Evolutionary conservation across 305 asterid species (phyloP).

Genomic region (Solanum hybrid): DNA sequence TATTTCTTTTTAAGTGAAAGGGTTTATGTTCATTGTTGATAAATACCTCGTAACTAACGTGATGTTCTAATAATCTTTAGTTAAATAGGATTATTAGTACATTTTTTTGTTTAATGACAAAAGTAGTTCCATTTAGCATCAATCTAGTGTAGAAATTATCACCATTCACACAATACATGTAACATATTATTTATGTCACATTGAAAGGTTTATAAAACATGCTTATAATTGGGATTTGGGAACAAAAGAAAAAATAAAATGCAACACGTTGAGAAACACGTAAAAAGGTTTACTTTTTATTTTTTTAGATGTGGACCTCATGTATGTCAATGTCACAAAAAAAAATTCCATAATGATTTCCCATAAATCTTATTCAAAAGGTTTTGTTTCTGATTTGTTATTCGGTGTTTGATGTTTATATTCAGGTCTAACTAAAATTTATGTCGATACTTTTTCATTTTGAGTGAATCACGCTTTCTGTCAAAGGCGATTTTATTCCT

Average conservation of each 20-base stretch:
- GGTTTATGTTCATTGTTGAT: background rate
- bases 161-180: background rate
- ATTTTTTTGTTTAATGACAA: background rate
- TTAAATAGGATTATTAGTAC: background rate
- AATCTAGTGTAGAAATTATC: background rate
- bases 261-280: background rate
- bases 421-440: accelerated
- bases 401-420: background rate
- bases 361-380: background rate
- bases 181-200: background rate
- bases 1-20: background rate
- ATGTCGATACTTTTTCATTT: background rate
- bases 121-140: background rate
- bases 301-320: background rate
- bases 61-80: background rate
- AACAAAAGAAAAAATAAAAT: background rate
- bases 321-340: background rate
- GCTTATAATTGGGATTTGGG: background rate
- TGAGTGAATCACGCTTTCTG: background rate
- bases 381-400: accelerated
- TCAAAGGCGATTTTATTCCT: background rate
- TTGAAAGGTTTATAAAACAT: background rate
- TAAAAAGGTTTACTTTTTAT: background rate
- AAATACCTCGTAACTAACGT: background rate
- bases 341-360: background rate